phyloP scores from a whole-genome alignment of 306 rosid species.

The Coriaria nepalensis region DNA sequence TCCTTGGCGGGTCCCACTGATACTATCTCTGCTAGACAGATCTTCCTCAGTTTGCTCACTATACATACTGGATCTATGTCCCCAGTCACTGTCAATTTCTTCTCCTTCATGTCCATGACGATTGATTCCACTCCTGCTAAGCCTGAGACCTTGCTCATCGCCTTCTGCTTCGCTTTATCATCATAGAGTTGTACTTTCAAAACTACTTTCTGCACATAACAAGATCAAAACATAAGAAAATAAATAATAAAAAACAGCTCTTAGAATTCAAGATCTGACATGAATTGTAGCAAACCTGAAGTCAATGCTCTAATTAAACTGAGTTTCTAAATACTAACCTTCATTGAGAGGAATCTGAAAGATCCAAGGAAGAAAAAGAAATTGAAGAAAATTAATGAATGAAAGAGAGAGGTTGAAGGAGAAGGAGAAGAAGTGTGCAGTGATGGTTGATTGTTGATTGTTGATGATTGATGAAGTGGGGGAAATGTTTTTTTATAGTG shows the following conservation, averaged over 20 bases:
- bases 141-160: constrained; percentile 7
- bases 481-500: background rate
- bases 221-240: no score
- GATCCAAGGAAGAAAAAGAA: no score
- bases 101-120: background rate
- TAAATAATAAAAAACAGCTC: background rate
- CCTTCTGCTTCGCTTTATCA: constrained; percentile 8
- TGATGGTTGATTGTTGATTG: no score
- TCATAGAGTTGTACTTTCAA: constrained; percentile 5
- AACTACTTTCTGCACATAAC: constrained; percentile 3
- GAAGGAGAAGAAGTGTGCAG: no score
- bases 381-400: no score
- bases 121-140: constrained; percentile 4
- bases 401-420: no score
- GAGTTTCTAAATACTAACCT: background rate
- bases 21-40: constrained; percentile 1
- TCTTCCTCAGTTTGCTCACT: constrained; percentile 4
- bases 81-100: background rate
- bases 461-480: background rate
- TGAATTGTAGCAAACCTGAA: no score
- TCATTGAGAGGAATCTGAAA: background rate
- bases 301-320: background rate
- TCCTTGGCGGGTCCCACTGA: constrained; percentile 11
- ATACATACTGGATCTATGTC: constrained; percentile 5
- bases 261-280: background rate